Percentiles rank a stretch among this genome's conserved stretches.
Evolutionary conservation across 2,329 filamentous ascomycete species (phyloP).

Genomic region (Xylaria multiplex): DNA sequence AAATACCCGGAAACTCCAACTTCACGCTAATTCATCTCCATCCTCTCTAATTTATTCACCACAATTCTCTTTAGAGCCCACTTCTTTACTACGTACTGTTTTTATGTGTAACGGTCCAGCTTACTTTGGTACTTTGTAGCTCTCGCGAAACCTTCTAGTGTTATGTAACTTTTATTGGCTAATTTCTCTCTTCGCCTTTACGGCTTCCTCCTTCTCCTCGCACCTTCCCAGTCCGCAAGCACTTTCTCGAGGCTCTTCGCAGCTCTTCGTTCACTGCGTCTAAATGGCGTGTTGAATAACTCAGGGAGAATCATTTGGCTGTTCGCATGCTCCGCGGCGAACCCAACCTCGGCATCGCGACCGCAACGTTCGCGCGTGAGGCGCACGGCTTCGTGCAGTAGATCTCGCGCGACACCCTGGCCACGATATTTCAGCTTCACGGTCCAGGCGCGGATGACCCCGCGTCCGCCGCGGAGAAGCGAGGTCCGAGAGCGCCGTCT

Average conservation of each 20-base stretch:
- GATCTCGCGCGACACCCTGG: conserved; percentile 75
- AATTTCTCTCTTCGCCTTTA: conserved; percentile 5
- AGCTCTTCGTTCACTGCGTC: conserved; percentile 67
- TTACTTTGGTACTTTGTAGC: neutral
- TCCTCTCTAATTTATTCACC: neutral
- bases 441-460: conserved; percentile 84
- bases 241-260: conserved; percentile 63
- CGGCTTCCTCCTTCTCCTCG: conserved; percentile 27
- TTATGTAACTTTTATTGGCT: neutral
- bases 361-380: conserved; percentile 75
- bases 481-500: conserved; percentile 46
- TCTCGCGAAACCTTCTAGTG: neutral
- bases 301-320: conserved; percentile 69
- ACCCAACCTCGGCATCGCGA: conserved; percentile 73
- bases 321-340: conserved; percentile 83
- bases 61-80: neutral
- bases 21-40: neutral
- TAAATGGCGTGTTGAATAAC: conserved; percentile 70
- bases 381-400: conserved; percentile 78
- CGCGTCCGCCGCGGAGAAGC: conserved; percentile 67
- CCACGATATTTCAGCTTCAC: conserved; percentile 74
- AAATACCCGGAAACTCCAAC: neutral
- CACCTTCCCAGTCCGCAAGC: conserved; percentile 59
- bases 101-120: too few species aligned
- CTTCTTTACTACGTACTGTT: neutral